Percentiles rank a stretch among this genome's conserved stretches.
Evolutionary conservation across 2,329 filamentous ascomycete genomes (phyloP).

Genomic region (Fusarium sambucinum): DNA sequence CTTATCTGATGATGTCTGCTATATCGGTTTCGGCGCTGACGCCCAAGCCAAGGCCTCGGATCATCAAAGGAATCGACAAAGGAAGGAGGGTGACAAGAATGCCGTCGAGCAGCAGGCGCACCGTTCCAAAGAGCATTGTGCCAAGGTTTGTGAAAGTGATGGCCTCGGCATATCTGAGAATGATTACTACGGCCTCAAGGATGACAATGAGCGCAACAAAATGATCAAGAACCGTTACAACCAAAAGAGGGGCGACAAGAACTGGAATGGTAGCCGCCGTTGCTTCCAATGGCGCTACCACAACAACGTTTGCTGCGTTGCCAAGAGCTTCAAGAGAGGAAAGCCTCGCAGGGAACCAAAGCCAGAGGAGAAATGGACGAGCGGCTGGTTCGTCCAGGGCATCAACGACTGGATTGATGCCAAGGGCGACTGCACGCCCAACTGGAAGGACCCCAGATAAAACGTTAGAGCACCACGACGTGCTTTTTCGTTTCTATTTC

Average conservation of each 20-base stretch:
- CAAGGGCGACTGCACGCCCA: conserved; percentile 57
- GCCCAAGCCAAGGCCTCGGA: conserved; percentile 52
- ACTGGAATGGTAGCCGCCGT: conserved; percentile 51
- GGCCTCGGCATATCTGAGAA: conserved; percentile 53
- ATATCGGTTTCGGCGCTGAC: conserved; percentile 55
- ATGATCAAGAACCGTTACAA: conserved; percentile 49
- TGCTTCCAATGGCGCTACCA: conserved; percentile 64
- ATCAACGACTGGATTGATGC: conserved; percentile 62
- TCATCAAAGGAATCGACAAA: conserved; percentile 52
- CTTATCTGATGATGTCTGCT: conserved; percentile 61
- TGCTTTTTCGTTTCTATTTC: conserved; percentile 2
- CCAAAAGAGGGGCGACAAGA: conserved; percentile 34
- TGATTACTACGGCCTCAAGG: conserved; percentile 49
- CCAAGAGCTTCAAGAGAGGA: conserved; percentile 59
- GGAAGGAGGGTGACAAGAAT: conserved; percentile 55
- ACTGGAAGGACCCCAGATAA: conserved; percentile 56
- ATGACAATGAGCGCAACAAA: conserved; percentile 47
- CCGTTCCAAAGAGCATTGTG: conserved; percentile 60
- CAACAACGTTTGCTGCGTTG: conserved; percentile 59
- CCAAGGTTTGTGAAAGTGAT: conserved; percentile 61
- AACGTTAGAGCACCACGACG: background rate
- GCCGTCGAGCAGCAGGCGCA: conserved; percentile 60
- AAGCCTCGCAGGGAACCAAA: conserved; percentile 52
- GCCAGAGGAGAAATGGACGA: conserved; percentile 53
- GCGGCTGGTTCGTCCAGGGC: conserved; percentile 61